These are phyloP conservation scores for Cercospora sp. DNA, from an alignment of 2,329 filamentous ascomycete species.

Conservation along the genomic window DNA sequence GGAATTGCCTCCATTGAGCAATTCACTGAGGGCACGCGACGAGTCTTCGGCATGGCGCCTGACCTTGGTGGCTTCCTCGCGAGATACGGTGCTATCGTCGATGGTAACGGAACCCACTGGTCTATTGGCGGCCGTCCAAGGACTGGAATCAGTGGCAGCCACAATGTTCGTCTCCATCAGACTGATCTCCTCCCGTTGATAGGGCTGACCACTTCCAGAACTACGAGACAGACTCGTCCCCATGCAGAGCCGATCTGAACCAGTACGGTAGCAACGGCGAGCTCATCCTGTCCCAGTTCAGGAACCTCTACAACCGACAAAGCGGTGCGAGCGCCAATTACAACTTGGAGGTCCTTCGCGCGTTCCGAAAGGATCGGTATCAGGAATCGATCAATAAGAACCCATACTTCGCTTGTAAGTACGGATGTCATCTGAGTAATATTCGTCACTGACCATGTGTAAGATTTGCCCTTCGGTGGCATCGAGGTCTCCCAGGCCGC, in stretches of 20 bases:
- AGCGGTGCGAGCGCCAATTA: conserved; percentile 32
- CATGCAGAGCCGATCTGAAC: conserved; percentile 38
- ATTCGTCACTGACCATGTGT: conserved; percentile 12
- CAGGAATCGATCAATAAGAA: conserved; percentile 36
- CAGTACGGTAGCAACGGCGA: conserved; percentile 28
- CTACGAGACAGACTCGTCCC: conserved; percentile 40
- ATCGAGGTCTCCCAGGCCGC: conserved; percentile 36
- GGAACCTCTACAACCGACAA: conserved; percentile 32
- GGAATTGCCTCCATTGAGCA: conserved; percentile 39
- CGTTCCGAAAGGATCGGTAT: conserved; percentile 32
- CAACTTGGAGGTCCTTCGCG: conserved; percentile 34
- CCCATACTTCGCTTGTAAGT: conserved; percentile 36
- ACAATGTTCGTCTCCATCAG: conserved; percentile 30
- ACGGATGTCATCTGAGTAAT: not conserved
- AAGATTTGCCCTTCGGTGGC: conserved; percentile 31
- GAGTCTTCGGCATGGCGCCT: conserved; percentile 38
- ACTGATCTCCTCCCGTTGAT: not conserved
- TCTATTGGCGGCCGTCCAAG: conserved; percentile 25
- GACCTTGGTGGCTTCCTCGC: conserved; percentile 27
- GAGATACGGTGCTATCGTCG: conserved; percentile 23
- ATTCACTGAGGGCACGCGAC: conserved; percentile 35
- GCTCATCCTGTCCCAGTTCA: conserved; percentile 27
- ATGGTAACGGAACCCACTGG: conserved; percentile 27
- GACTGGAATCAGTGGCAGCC: conserved; percentile 30
- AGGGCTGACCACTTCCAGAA: conserved; percentile 18